Base-by-base conservation (phyloP, 306 rosid genomes). In the Vicia sativa region DNA sequence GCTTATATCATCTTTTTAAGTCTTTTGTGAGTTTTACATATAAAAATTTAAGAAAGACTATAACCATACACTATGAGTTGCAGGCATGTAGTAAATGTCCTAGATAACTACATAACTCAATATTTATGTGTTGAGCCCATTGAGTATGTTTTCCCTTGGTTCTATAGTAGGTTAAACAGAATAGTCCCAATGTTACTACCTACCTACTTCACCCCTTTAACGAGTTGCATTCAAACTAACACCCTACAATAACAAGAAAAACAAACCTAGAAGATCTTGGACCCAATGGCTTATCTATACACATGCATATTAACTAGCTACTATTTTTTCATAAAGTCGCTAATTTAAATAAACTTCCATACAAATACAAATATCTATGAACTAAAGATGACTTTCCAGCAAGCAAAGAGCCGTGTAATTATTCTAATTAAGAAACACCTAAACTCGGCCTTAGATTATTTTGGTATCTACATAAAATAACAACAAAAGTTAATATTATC, bases 1-100 rank as follows among this genome's bases (percentile, higher is more conserved):
- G 25, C 31, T 53, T 52, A 52, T 52, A 52, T 31, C 52, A 48
- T 48, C 56, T 38, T 66, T 28, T 59, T 14, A 48, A 14, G 63
- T 52, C 34, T 48, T 59, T 70, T 65, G 11, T 45, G 49, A 39
- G 69, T 13, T 76, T 65, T 41, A 60, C 42, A 66, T 16, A 60
- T 50, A 50, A 25, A 50, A 50, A 67, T 9, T 16, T 59, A 16
- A 23, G 37, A 71, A 16, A 23, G 37, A 71, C 21, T 34, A 43
- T 6, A 9, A 45, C 38, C 45, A 53, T 48, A 48, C 31, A 18
- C 9, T 34, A 12, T 35, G 34, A 7, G 37, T 15, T 45, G 56
- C 13, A 43, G 49, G 26, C 42, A 45, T 10, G 63, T 38, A 43
- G 49, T n/a, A n/a, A 44, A n/a, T 18, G 50, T 44, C 3, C 50